Percentiles rank a stretch among this genome's conserved stretches.
Evolutionary conservation across 2,329 filamentous ascomycete species (phyloP).

Genomic region (Botrytis sinoallii): DNA sequence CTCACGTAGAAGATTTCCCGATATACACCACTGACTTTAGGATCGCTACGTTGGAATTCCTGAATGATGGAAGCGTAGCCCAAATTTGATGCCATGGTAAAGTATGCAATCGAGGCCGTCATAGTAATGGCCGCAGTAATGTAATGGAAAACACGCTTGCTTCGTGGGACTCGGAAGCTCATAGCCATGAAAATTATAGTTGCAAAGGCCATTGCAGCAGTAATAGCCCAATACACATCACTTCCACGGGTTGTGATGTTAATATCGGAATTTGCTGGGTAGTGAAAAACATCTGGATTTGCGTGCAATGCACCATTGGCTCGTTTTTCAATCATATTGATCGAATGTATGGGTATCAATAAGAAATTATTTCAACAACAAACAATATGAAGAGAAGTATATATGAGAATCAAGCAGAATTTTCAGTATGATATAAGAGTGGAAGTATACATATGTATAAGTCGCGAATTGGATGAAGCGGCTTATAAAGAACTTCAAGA

Average conservation of each 20-base stretch:
- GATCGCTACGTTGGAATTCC: conserved; percentile 49
- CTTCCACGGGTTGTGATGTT: conserved; percentile 58
- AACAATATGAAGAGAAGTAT: neutral
- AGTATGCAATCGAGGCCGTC: conserved; percentile 61
- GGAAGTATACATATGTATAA: neutral
- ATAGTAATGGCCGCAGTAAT: conserved; percentile 57
- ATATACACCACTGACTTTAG: conserved; percentile 48
- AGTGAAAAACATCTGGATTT: conserved; percentile 31
- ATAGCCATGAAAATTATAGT: conserved; percentile 53
- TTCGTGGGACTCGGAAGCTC: conserved; percentile 51
- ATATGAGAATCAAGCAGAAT: neutral
- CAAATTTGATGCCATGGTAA: conserved; percentile 63
- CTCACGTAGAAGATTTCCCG: conserved; percentile 66
- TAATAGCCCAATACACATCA: conserved; percentile 62
- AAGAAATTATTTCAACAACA: neutral
- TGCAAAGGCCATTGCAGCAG: conserved; percentile 54
- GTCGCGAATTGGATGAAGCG: neutral
- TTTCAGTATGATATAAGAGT: fast-evolving
- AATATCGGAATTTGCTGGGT: conserved; percentile 46
- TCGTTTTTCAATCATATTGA: conserved; percentile 18
- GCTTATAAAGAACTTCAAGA: neutral
- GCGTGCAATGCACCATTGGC: conserved; percentile 26
- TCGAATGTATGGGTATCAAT: neutral
- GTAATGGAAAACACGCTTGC: conserved; percentile 61
- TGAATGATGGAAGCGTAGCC: conserved; percentile 62